Evolutionary conservation across 352 stramenopile genomes (phyloP), one percentile per base, ranked within the genome.

Genomic region (Globisporangium viniferum): DNA sequence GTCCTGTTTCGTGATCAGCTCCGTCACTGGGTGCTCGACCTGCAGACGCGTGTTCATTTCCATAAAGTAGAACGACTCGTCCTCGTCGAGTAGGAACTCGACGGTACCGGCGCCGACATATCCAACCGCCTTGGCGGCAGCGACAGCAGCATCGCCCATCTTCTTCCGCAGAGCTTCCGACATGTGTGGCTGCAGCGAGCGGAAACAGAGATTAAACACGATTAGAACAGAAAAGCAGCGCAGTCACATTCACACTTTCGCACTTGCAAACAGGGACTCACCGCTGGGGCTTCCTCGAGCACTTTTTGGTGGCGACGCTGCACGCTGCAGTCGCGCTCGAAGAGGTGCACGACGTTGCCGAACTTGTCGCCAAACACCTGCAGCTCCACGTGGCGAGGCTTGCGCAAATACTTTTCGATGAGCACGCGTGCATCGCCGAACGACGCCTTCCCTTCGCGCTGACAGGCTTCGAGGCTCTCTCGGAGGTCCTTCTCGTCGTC

Each of bases 41-140:
- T 98, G 94, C n/a, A 98, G 77, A 27, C 94, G 91, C 41, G 94
- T 98, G 85, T 98, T 98, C 92, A 98, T 98, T 72, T 98, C 94
- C 89, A 98, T 97, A 66, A 98, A 98, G 71, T 98, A 98, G 68
- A 98, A 98, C 29, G 83, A 89, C 64, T 95, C 86, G 68, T 93
- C 82, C 44, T 93, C 80, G 73, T 98, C 94, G 54, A 97, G 67
- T 27, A 98, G 80, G 71, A 98, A 98, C 77, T 98, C 94, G 39
- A 98, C 94, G 12, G 94, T 98, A 49, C 94, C 94, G 36, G 94
- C 94, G 22, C 92, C 92, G 64, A 95, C 90, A 72, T 98, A 98
- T 44, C 90, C 91, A 22, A 98, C 91, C 36, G 92, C 90, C 70
- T 97, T 91, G 15, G 91, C 91, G 33, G 93, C 91, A 18, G 85